Percentiles rank a stretch among this genome's conserved stretches.
phyloP scores from a whole-genome alignment of 495 filamentous ascomycete genomes.

The Oidiodendron maius region DNA sequence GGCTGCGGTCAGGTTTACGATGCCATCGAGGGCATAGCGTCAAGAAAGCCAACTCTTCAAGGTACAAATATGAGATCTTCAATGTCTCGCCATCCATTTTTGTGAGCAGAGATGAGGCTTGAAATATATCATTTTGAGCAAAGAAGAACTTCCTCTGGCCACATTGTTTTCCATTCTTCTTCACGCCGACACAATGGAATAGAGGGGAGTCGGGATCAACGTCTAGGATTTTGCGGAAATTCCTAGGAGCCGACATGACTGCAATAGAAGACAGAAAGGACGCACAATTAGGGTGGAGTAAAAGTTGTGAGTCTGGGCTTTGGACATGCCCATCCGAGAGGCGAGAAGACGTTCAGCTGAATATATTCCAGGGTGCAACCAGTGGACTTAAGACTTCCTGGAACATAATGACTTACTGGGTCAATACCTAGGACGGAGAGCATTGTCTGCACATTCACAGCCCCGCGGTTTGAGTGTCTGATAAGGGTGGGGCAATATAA shows the following conservation, averaged over 20 bases:
- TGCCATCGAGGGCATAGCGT: constrained; percentile 3
- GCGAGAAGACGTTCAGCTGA: too few relatives aligned
- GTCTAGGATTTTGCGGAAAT: background rate
- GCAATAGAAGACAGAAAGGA: background rate
- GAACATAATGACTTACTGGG: too few relatives aligned
- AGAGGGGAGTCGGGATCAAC: background rate
- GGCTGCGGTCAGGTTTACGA: background rate
- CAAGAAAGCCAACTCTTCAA: background rate
- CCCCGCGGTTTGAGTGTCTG: too few relatives aligned
- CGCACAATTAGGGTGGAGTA: too few relatives aligned
- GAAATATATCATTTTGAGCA: background rate
- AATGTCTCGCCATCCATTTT: background rate
- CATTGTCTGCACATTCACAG: too few relatives aligned
- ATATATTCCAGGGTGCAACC: too few relatives aligned
- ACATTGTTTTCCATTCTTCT: background rate
- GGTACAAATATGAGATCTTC: background rate
- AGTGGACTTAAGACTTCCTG: too few relatives aligned
- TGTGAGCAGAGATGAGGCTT: background rate
- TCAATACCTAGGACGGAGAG: too few relatives aligned
- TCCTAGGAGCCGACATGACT: background rate
- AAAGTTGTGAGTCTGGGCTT: too few relatives aligned
- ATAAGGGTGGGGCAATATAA: too few relatives aligned
- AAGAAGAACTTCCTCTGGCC: background rate
- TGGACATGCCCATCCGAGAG: too few relatives aligned
- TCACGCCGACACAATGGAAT: background rate